phyloP scores from a whole-genome alignment of 2,329 filamentous ascomycete genomes.

The Periconia sp. region DNA sequence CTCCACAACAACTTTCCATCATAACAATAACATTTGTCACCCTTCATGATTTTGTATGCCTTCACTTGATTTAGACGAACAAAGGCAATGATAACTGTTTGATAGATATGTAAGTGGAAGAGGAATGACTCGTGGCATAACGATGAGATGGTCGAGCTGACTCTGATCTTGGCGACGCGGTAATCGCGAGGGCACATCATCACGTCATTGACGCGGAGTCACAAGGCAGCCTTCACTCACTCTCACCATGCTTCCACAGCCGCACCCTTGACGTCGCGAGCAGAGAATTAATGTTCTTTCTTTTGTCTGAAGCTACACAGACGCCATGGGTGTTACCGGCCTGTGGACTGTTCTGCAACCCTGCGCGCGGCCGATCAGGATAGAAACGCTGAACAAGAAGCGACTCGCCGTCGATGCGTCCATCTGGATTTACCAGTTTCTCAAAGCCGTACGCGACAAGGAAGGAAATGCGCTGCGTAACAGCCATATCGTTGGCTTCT shows the following conservation, averaged over 20 bases:
- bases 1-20: no score
- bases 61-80: no score
- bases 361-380: constrained; percentile 91
- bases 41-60: no score
- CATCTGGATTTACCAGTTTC: constrained; percentile 99
- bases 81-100: no score
- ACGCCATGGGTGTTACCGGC: constrained; percentile 89
- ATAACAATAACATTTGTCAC: no score
- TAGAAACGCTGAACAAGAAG: constrained; percentile 94
- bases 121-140: not conserved
- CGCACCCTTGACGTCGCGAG: not conserved
- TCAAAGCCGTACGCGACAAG: constrained; percentile 97
- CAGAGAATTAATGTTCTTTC: not conserved
- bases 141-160: not conserved
- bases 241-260: not conserved
- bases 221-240: constrained; percentile 9
- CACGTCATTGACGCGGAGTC: constrained; percentile 14
- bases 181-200: not conserved
- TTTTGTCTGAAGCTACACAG: not conserved
- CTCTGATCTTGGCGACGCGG: constrained; percentile 3
- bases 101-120: no score
- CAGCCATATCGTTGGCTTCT: constrained; percentile 96
- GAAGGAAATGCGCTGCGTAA: constrained; percentile 96
- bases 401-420: constrained; percentile 96
- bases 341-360: constrained; percentile 97